Base-by-base conservation (phyloP, 192 early-diverging fungal genomes). In the Tieghemiomyces parasiticus region DNA sequence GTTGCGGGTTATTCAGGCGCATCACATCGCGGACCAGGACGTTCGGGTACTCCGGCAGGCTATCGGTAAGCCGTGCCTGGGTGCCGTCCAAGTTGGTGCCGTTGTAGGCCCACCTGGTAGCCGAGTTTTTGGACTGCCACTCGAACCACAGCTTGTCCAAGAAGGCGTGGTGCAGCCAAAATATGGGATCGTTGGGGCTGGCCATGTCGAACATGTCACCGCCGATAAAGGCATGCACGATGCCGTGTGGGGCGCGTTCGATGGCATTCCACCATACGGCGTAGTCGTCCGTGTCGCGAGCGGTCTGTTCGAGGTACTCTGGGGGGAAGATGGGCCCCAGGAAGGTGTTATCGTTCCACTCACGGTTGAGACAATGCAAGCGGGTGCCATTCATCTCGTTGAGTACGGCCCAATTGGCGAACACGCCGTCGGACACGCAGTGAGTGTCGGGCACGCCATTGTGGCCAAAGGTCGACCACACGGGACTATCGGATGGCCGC, bases 91-190 rank as follows among this genome's bases (percentile, higher is more conserved):
- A 1, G 35, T 58, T 58, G 33, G 31, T 58, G 26, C 56, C 56
- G 19, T 16, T 19, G 38, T 58, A 58, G 24, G 56, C 56, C 12
- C 19, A 31, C 13, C 35, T 10, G 38, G 60, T 46, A 24, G 10
- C 32, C 9, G 46, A 2, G 35, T 61, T 61, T 28, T 44, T 26
- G 4, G 35, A 14, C 52, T 71, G 68, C 65, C 68, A 71, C 35
- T 38, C 30, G 55, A 34, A 35, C 72, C 72, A 74, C 32, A 74
- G 47, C 46, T 61, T 61, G 62, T 69, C 75, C 24, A 77, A 52
- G 60, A 66, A 67, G 32, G 65, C 64, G 60, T 77, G 75, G 59
- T 74, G 69, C 24, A 77, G 56, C 42, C 54, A 77, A 60, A 77
- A 77, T 26, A 74, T 52, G 16, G 72, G 72, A 35, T 77, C 75